Evolutionary conservation across 2,329 filamentous ascomycete species (phyloP).

Genomic region (Verticillium alfalfae): DNA sequence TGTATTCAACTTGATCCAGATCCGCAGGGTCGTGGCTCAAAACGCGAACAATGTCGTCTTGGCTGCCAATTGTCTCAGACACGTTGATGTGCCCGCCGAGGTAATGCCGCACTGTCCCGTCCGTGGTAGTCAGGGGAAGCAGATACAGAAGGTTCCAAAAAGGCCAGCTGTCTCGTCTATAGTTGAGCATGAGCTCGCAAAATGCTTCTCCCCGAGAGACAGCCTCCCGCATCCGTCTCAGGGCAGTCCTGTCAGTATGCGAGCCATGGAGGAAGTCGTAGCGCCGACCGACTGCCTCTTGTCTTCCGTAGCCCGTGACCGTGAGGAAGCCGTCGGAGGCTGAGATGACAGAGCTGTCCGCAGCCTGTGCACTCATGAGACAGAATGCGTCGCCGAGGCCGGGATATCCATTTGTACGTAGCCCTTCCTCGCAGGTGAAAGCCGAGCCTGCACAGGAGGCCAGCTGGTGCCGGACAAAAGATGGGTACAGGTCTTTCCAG

Average conservation of each 20-base stretch:
- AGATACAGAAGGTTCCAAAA: constrained; percentile 54
- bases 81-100: constrained; percentile 54
- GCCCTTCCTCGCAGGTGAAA: constrained; percentile 28
- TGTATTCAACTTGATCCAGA: constrained; percentile 4
- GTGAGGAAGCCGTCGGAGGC: constrained; percentile 46
- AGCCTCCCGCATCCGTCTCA: constrained; percentile 32
- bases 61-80: constrained; percentile 44
- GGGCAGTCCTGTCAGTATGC: constrained; percentile 34
- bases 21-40: constrained; percentile 28
- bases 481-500: constrained; percentile 40
- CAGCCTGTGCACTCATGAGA: constrained; percentile 43
- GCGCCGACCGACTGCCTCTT: constrained; percentile 42
- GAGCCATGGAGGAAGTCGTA: constrained; percentile 44
- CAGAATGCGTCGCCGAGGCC: constrained; percentile 56
- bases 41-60: constrained; percentile 44
- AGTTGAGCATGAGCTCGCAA: constrained; percentile 46
- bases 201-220: constrained; percentile 36
- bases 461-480: constrained; percentile 48
- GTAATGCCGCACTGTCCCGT: constrained; percentile 44
- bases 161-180: constrained; percentile 42
- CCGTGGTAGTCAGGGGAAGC: constrained; percentile 42
- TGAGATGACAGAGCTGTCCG: constrained; percentile 44
- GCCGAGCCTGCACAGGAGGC: constrained; percentile 37
- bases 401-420: constrained; percentile 32
- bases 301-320: constrained; percentile 42